These are phyloP conservation scores for Candida fluviatilis DNA, from an alignment of 805 yeast species.

Conservation along the genomic window DNA sequence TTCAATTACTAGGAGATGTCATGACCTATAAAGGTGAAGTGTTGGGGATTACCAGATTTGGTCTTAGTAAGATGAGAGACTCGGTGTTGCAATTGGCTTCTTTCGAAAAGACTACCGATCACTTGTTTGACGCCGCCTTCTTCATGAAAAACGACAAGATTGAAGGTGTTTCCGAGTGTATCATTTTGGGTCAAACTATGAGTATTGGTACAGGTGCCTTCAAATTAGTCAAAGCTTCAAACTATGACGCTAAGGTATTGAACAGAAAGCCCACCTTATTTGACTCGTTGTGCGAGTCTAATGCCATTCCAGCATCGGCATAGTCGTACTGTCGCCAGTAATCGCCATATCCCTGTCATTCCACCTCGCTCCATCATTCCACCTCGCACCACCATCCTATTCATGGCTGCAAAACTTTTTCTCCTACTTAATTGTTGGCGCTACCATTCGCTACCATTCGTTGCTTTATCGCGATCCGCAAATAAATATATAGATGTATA, in stretches of 20 bases:
- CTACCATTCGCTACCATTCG: background rate
- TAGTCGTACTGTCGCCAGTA: no score
- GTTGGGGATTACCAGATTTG: constrained; percentile 95
- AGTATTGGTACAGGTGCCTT: constrained; percentile 96
- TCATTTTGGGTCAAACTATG: constrained; percentile 97
- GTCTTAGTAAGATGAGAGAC: constrained; percentile 97
- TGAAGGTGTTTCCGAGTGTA: constrained; percentile 98
- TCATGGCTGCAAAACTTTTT: no score
- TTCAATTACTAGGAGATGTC: constrained; percentile 94
- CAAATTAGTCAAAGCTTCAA: constrained; percentile 66
- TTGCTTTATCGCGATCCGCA: no score
- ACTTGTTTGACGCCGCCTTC: constrained; percentile 95
- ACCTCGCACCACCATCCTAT: no score
- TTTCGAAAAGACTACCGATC: constrained; percentile 97
- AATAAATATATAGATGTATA: background rate
- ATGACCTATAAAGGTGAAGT: constrained; percentile 99
- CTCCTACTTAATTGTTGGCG: background rate
- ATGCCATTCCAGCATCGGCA: background rate
- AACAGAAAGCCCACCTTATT: constrained; percentile 42
- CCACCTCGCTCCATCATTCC: no score
- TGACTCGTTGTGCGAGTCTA: constrained; percentile 23
- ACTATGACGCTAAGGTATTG: constrained; percentile 40
- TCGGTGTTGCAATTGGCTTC: constrained; percentile 95
- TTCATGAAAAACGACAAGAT: constrained; percentile 94
- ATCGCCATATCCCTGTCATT: no score